Conservation (phyloP, 2,329 filamentous ascomycete genomes). For the Aureobasidium melanogenum region DNA sequence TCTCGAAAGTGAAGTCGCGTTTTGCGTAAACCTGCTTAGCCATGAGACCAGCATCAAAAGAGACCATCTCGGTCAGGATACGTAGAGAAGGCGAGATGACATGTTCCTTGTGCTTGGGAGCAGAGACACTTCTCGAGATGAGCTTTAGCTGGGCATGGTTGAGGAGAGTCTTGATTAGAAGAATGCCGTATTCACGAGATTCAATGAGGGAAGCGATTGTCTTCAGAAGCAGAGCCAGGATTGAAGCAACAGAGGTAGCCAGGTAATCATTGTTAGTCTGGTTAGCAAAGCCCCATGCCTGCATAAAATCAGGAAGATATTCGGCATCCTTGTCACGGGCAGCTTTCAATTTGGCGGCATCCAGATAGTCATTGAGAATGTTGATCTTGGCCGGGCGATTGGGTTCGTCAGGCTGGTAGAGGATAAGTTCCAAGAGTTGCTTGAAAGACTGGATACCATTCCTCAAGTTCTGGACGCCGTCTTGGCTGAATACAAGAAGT, state of each 20-base stretch:
- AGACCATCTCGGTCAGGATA: constrained; percentile 74
- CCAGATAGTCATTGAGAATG: constrained; percentile 63
- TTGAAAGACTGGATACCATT: constrained; percentile 66
- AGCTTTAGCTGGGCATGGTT: constrained; percentile 74
- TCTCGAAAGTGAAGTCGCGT: constrained; percentile 63
- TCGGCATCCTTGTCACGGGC: constrained; percentile 48
- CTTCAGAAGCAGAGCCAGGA: constrained; percentile 72
- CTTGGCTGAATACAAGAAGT: constrained; percentile 62
- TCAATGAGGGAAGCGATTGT: constrained; percentile 66
- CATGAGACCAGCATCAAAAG: constrained; percentile 74
- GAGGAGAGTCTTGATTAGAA: constrained; percentile 72
- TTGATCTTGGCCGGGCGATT: constrained; percentile 39
- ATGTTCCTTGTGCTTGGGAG: constrained; percentile 75
- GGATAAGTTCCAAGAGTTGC: constrained; percentile 55
- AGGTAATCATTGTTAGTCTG: constrained; percentile 73
- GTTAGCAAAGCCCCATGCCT: constrained; percentile 78
- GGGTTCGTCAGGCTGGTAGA: constrained; percentile 46
- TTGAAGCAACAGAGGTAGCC: constrained; percentile 70
- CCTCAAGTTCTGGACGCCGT: constrained; percentile 52
- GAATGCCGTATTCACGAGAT: constrained; percentile 63
- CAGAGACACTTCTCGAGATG: constrained; percentile 67
- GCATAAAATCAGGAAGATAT: constrained; percentile 70
- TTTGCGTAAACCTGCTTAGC: constrained; percentile 66
- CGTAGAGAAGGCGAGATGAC: constrained; percentile 83
- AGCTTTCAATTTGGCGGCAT: constrained; percentile 43